Percentiles rank a stretch among this genome's conserved stretches.
Evolutionary conservation across 805 yeast species (phyloP).

Genomic region (Lipomyces lipofer): DNA sequence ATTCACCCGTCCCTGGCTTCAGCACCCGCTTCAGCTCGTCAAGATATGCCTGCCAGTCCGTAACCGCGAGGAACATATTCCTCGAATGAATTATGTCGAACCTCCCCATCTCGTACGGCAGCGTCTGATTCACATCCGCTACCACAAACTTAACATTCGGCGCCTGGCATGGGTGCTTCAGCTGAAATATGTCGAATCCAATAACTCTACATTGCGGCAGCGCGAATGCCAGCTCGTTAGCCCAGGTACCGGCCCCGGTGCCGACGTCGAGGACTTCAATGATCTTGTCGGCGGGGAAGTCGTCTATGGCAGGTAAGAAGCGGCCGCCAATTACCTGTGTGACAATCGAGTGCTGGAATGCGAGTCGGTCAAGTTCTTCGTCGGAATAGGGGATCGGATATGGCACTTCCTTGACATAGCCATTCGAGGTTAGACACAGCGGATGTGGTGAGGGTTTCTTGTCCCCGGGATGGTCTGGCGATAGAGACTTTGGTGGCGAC

Average conservation of each 20-base stretch:
- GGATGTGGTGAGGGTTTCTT: too few relatives aligned
- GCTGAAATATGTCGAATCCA: conserved; percentile 14
- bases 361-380: conserved; percentile 17
- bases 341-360: conserved; percentile 12
- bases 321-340: conserved; percentile 22
- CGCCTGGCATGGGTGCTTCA: conserved; percentile 2
- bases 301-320: conserved; percentile 19
- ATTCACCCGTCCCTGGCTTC: conserved; percentile 12
- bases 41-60: conserved; percentile 15
- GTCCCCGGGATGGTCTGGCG: too few relatives aligned
- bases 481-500: too few relatives aligned
- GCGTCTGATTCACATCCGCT: conserved; percentile 17
- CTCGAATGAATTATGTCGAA: conserved; percentile 22
- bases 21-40: conserved; percentile 19
- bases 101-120: conserved; percentile 7
- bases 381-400: conserved; percentile 11
- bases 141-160: conserved; percentile 14
- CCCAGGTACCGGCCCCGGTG: conserved; percentile 22
- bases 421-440: too few relatives aligned
- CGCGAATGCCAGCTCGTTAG: conserved; percentile 19
- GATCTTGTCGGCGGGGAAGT: conserved; percentile 6
- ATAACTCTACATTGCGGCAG: conserved; percentile 12
- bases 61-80: conserved; percentile 7
- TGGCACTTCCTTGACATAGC: too few relatives aligned
- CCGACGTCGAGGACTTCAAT: conserved; percentile 19